phyloP scores from a whole-genome alignment of 345 rosid genomes.

The Orychophragmus violaceus region DNA sequence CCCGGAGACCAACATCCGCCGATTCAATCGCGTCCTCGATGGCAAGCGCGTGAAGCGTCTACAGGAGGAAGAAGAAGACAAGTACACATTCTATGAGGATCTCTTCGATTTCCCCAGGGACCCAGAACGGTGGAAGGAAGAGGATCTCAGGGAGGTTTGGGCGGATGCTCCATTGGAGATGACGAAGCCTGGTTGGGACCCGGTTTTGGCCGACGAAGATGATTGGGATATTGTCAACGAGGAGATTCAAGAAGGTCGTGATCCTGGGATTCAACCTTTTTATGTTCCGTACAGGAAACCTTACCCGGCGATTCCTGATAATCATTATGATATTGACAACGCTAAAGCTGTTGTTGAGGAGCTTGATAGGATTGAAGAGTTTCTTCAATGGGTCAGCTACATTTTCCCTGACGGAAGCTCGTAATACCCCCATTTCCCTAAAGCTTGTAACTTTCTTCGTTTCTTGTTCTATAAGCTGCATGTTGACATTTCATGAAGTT shows the following conservation, averaged over 20 bases:
- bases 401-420: constrained; percentile 84
- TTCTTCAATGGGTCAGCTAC: constrained; percentile 88
- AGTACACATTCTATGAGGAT: constrained; percentile 37
- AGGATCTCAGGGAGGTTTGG: constrained; percentile 79
- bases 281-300: constrained; percentile 81
- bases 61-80: constrained; percentile 46
- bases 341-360: constrained; percentile 78
- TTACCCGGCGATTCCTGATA: constrained; percentile 66
- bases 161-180: constrained; percentile 57
- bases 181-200: constrained; percentile 88
- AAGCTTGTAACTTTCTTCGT: constrained; percentile 1
- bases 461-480: neutral
- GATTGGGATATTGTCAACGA: constrained; percentile 62
- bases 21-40: constrained; percentile 37
- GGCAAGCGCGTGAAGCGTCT: constrained; percentile 33
- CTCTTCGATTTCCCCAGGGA: constrained; percentile 65
- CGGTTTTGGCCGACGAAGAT: constrained; percentile 75
- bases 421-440: constrained; percentile 34
- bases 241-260: constrained; percentile 48
- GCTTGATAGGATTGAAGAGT: constrained; percentile 90
- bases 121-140: constrained; percentile 72
- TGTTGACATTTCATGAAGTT: neutral
- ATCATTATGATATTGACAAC: constrained; percentile 49
- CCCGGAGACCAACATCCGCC: constrained; percentile 49
- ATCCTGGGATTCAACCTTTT: constrained; percentile 76